Percentiles rank a stretch among this genome's conserved stretches.
These are phyloP conservation scores for Ceratocystis lukuohia DNA, from an alignment of 2,329 filamentous ascomycete genomes.

Conservation along the genomic window DNA sequence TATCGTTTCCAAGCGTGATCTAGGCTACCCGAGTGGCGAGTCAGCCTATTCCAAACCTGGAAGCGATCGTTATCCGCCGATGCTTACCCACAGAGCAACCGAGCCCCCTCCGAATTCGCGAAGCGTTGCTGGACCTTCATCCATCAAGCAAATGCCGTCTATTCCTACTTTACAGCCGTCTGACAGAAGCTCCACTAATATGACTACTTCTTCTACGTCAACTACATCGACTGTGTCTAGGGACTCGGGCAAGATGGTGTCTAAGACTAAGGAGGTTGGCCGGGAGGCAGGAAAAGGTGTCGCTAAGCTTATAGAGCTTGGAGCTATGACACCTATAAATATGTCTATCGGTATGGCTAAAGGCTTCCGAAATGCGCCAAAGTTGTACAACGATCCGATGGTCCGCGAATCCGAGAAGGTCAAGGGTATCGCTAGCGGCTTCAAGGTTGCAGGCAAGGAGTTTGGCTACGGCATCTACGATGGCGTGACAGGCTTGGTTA, in stretches of 20 bases:
- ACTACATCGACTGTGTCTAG: not conserved
- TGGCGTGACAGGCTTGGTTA: slow-evolving; percentile 67
- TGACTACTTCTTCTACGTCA: slow-evolving; percentile 1
- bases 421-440: slow-evolving; percentile 59
- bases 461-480: slow-evolving; percentile 68
- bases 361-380: slow-evolving; percentile 79
- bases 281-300: slow-evolving; percentile 45
- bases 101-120: not conserved
- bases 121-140: not conserved
- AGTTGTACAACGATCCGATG: slow-evolving; percentile 71
- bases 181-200: not conserved
- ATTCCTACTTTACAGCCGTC: not conserved
- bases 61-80: not conserved
- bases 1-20: not conserved
- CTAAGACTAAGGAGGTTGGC: slow-evolving; percentile 23
- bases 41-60: not conserved
- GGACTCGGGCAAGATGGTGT: not conserved
- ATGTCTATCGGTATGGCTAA: slow-evolving; percentile 69
- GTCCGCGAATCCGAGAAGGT: slow-evolving; percentile 69
- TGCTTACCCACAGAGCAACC: not conserved
- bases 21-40: not conserved
- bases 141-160: not conserved
- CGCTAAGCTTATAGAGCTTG: slow-evolving; percentile 58
- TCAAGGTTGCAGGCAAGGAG: slow-evolving; percentile 66
- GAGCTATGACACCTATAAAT: slow-evolving; percentile 70